These are phyloP conservation scores for Parafenestella ontariensis DNA, from an alignment of 2,329 filamentous ascomycete species.

Conservation along the genomic window DNA sequence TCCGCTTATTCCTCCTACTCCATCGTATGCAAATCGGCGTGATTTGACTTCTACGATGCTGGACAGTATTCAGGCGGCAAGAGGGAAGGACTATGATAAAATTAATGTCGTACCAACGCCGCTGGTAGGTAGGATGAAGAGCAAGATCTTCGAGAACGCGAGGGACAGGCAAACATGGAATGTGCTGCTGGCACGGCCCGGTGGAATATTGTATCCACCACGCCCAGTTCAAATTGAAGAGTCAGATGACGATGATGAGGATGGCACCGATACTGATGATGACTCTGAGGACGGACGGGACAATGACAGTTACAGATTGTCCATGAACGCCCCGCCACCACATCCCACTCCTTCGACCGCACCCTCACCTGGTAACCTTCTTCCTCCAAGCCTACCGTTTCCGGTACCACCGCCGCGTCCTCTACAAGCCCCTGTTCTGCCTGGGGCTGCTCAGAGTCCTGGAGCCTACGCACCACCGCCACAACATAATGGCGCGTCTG, in stretches of 20 bases:
- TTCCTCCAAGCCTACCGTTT: neutral
- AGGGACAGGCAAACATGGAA: conserved; percentile 3
- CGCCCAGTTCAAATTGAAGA: neutral
- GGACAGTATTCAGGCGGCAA: conserved; percentile 10
- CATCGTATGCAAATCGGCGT: conserved; percentile 7
- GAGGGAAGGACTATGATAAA: conserved; percentile 2
- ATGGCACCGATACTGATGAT: conserved; percentile 8
- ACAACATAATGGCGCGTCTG: neutral
- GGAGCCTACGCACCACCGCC: neutral
- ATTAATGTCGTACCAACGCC: conserved; percentile 26
- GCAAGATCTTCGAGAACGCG: conserved; percentile 25
- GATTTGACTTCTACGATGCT: conserved; percentile 15
- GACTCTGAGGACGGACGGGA: neutral
- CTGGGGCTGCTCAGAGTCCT: neutral
- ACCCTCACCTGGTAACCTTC: neutral
- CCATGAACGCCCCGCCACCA: neutral
- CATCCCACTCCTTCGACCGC: neutral
- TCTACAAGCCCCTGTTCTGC: neutral
- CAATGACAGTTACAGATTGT: neutral
- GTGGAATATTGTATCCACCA: neutral
- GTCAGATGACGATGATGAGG: neutral
- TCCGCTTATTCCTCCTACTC: conserved; percentile 36
- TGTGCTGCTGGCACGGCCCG: neutral
- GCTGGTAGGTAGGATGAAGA: conserved; percentile 28
- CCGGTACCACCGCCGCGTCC: neutral